Base-by-base conservation (phyloP, 768 basidiomycete species). In the Suillus hirtellus region DNA sequence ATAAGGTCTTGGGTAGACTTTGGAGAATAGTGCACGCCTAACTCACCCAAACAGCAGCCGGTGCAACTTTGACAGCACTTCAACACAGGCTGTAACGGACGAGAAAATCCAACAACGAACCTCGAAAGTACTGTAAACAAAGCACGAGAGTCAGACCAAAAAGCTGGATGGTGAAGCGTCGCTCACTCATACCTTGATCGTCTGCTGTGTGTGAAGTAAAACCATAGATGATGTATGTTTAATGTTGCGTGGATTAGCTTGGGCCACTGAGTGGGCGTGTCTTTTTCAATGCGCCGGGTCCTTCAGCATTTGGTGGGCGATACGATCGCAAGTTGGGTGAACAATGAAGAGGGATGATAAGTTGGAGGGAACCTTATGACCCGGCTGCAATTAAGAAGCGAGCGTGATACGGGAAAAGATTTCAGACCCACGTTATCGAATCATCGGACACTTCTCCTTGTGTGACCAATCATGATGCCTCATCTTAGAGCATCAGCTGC, bases 41-140 rank as follows among this genome's bases (percentile, higher is more conserved):
- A 35, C 47, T 64, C 37, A 65, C 64, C 64, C 64, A 65, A 35
- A 65, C 46, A 37, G 64, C 42, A 2, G 59, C 62, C 4, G 64
- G 64, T 21, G 64, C 55, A 40, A 65, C 64, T 65, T 27, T 40
- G n/a, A 15, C 15, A 46, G 40, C 3, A 21, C 43, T 27, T 34
- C 2, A 43, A 4, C n/a, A 11, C 35, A 38, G 14, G 15, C 17
- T 43, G 31, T 9, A 8, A 21, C 11, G 17, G n/a, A 46, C 21
- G 10, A 34, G 37, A 19, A 5, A 24, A 27, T 40, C 6, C 2
- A 8, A 7, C 6, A 3, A 34, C 44, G 15, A 59, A 65, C 64
- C 61, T 65, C 64, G 44, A 52, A 46, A 65, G 40, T 65, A 65
- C 64, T 65, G 47, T 19, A 11, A n/a, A 17, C 19, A 56, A 34